Base-by-base conservation (phyloP, 1,284 basidiomycete species). In the Psilocybe mexicana region DNA sequence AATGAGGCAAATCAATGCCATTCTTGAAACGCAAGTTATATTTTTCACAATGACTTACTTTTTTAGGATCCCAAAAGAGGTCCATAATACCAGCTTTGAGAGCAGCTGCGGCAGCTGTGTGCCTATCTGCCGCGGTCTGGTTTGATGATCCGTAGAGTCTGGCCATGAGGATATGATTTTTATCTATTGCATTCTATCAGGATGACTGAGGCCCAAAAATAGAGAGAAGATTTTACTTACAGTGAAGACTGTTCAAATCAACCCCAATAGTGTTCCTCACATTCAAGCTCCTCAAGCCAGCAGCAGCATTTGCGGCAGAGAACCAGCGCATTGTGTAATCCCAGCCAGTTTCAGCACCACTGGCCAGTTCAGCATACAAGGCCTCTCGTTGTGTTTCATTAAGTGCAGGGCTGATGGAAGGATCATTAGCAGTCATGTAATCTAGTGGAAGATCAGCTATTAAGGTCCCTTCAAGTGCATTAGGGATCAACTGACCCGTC, bases 291-390 rank as follows among this genome's bases (percentile, higher is more conserved):
- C 89, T 80, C 52, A 96, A 76, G 6, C 86, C 84, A 2, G 83
- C 79, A 52, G 76, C 78, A 57, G 78, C 63, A 79, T 71, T 43
- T 78, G 82, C 74, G 54, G 82, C 71, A 36, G 61, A 61, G 56
- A 79, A 75, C 74, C 76, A 82, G 7, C 80, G 70, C 36, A 71
- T 65, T 28, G 75, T 77, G 55, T 78, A 81, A 63, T 81, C 80
- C 79, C 79, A 82, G 36, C 87, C 94, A 10, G 83, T 85, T 76
- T 97, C 94, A 1, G 94, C 95, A 44, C 93, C 94, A 51, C 81
- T 83, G 0, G 95, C 94, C 23, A 98, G 82, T 70, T 96, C 90
- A n/a, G 90, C 83, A 67, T 95, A 98, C n/a, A 98, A 71, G 2
- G 79, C 83, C 0, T 81, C 79, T 49, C 82, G 79, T 67, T 88